These are phyloP conservation scores for Chrysanthemum seticuspe DNA, from an alignment of 129 eudicot genomes.

Conservation along the genomic window DNA sequence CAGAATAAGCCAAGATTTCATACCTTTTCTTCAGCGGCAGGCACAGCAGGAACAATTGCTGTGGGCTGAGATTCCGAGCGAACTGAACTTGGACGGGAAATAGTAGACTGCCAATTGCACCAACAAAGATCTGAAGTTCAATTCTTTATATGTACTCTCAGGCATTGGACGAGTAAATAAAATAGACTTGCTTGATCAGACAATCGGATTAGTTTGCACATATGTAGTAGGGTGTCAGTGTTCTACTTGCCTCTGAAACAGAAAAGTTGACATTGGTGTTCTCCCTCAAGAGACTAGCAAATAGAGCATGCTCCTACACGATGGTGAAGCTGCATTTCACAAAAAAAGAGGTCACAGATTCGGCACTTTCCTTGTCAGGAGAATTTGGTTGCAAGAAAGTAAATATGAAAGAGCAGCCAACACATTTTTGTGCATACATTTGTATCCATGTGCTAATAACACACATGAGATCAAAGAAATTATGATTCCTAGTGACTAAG, in stretches of 20 bases:
- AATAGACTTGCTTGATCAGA: conserved; percentile 1
- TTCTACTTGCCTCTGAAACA: conserved; percentile 47
- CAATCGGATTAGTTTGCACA: conserved; percentile 6
- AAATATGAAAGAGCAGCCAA: too few relatives aligned
- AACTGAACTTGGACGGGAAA: conserved; percentile 32
- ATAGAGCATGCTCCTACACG: conserved; percentile 18
- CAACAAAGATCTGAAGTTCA: conserved; percentile 4
- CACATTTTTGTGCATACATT: too few relatives aligned
- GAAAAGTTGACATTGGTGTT: conserved; percentile 31
- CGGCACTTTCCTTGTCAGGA: conserved; percentile 12
- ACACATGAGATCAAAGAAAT: too few relatives aligned
- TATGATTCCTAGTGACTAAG: too few relatives aligned
- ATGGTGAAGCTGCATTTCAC: conserved; percentile 37
- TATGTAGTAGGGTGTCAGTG: not conserved
- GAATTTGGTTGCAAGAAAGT: not conserved
- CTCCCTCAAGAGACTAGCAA: conserved; percentile 19
- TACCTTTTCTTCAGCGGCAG: conserved; percentile 40
- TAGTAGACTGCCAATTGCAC: conserved; percentile 33
- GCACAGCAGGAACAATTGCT: conserved; percentile 25
- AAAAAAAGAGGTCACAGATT: conserved; percentile 5
- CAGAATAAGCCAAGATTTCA: conserved; percentile 2
- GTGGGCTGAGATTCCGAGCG: conserved; percentile 37
- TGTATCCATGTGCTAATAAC: too few relatives aligned
- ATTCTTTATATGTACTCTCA: not conserved
- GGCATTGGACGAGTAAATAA: not conserved